Evolutionary conservation across 345 rosid species (phyloP).

Genomic region (Ceriops decandra): DNA sequence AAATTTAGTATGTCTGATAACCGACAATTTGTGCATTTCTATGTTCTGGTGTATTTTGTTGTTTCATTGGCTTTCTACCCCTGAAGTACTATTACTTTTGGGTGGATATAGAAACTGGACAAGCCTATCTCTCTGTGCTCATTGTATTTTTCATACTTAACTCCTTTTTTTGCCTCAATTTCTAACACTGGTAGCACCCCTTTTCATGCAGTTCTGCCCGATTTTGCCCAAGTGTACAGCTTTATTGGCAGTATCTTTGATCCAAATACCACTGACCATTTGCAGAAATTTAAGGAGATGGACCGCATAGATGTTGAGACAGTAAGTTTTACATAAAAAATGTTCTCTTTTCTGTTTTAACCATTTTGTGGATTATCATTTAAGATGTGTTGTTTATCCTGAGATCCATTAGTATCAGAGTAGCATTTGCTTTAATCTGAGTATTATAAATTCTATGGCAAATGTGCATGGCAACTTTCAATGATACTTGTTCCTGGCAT

Average conservation of each 20-base stretch:
- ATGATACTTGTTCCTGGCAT: slow-evolving; percentile 13
- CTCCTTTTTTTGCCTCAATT: neutral
- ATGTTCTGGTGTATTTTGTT: too few species aligned
- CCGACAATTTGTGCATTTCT: too few species aligned
- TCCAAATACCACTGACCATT: slow-evolving; percentile 58
- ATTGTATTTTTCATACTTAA: neutral
- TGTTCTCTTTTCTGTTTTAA: neutral
- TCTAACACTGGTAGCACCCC: neutral
- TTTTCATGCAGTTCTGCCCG: slow-evolving; percentile 68
- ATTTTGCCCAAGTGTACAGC: slow-evolving; percentile 75
- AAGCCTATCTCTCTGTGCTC: neutral
- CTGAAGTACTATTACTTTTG: too few species aligned
- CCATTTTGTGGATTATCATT: too few species aligned
- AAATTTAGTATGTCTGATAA: too few species aligned
- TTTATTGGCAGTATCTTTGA: slow-evolving; percentile 90
- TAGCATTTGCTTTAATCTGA: neutral
- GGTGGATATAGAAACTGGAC: neutral
- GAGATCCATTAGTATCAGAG: too few species aligned
- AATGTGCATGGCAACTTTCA: neutral
- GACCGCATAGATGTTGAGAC: slow-evolving; percentile 91
- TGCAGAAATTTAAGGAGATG: slow-evolving; percentile 83
- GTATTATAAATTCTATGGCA: neutral
- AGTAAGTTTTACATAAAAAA: slow-evolving; percentile 35
- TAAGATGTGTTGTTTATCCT: too few species aligned
- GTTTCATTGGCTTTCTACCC: too few species aligned